Base-by-base conservation (phyloP, 2,329 filamentous ascomycete genomes). In the Epichloe sylvatica region DNA sequence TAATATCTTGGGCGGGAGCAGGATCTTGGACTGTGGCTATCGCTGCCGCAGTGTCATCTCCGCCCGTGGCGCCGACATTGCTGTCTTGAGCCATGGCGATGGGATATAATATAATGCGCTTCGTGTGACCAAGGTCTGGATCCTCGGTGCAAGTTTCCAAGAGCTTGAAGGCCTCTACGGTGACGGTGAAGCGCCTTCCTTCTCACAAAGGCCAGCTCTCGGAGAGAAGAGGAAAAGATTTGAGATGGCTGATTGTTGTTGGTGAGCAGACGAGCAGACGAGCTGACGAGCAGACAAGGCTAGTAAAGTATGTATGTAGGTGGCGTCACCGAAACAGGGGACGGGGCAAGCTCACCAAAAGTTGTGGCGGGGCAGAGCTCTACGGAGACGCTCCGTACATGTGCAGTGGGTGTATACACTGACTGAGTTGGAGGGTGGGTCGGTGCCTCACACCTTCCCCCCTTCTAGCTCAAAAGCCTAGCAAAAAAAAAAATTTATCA, bases 1-100 rank as follows among this genome's bases (percentile, higher is more conserved):
- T 53, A 42, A 52, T 49, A 35, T 54, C 47, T 41, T 51, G 51
- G 43, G 51, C 53, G 46, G 52, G 12, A 34, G 35, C 12, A 19
- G 41, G n/a, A 45, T 17, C 53, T 45, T 42, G 12, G 25, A 38
- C 25, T 35, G 41, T 21, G 35, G 19, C 30, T 40, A 17, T 25
- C 21, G 40, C 9, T 23, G 25, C n/a, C n/a, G 21, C 44, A 37
- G 38, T 2, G 5, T n/a, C 39, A 30, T 11, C 35, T 38, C 33
- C 44, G 35, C 23, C 43, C 6, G 43, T 17, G 21, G 36, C 39
- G 12, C 25, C 37, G n/a, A 46, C 36, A 17, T 25, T 17, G 21
- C 40, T 42, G 35, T 50, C 45, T 37, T 50, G 47, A 36, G 30
- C 41, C 51, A 52, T 52, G 46, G 19, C 46, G 41, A 33, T 15